These are phyloP conservation scores for Fusarium compactum DNA, from an alignment of 2,329 filamentous ascomycete genomes.

Conservation along the genomic window DNA sequence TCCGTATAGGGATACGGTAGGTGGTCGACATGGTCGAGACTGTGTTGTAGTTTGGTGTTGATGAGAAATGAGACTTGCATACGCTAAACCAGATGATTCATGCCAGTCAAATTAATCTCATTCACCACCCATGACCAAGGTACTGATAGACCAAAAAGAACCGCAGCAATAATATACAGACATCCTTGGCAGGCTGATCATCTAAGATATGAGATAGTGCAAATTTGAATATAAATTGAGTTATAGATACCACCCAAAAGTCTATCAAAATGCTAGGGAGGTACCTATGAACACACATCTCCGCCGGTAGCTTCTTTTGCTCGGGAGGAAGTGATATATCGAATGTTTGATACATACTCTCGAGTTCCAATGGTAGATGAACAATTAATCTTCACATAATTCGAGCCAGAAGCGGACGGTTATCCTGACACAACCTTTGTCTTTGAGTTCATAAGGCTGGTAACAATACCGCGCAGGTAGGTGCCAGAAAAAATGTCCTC, in stretches of 20 bases:
- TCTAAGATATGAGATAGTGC: background rate
- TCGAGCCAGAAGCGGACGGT: background rate
- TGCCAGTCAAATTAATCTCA: background rate
- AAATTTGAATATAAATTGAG: background rate
- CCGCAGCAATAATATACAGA: background rate
- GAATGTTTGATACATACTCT: background rate
- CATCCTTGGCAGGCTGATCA: background rate
- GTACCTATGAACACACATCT: background rate
- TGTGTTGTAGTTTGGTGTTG: background rate
- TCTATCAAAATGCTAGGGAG: background rate
- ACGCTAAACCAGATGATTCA: background rate
- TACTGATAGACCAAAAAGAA: background rate
- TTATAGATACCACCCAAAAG: background rate
- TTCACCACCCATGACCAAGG: background rate
- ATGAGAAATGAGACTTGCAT: background rate
- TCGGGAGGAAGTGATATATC: background rate
- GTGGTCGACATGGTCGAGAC: slow-evolving; percentile 10
- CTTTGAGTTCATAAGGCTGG: background rate
- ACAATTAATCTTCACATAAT: background rate
- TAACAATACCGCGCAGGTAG: too few relatives aligned
- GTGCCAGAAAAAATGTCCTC: too few relatives aligned
- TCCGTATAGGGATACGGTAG: slow-evolving; percentile 40
- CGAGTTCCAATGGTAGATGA: background rate
- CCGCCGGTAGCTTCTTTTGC: background rate
- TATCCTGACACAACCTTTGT: background rate